Evolutionary conservation across 139 green algal species (phyloP), one percentile per base, ranked within the genome.

Genomic region (Coelastrella sp.): DNA sequence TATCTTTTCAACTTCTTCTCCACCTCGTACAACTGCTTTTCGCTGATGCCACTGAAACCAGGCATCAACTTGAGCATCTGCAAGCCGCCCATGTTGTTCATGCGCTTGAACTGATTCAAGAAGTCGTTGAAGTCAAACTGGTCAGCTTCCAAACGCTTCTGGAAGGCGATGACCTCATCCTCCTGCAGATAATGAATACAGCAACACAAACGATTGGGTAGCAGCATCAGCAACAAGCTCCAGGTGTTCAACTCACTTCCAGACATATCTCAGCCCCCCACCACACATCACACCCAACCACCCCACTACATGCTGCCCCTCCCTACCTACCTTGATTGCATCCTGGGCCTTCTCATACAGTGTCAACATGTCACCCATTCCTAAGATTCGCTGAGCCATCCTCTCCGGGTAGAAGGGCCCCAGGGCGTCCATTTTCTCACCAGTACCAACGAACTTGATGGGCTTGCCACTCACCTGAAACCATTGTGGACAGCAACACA

Each of bases 81-180:
- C 87, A 98, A 92, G 66, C 88, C 90, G 43, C 97, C 97, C 96
- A 99, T 99, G 81, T 94, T 93, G 62, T 92, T 94, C 80, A 99
- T 94, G 89, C 94, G 95, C 87, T 98, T 93, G 85, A 89, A 97
- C 90, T 99, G 97, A 79, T 96, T 91, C 37, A 99, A 73, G 77
- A 99, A 99, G 91, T 99, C 97, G 88, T 99, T 98, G 92, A 99
- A 99, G 92, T 99, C 97, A 88, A 99, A 99, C 85, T 98, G 98
- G 74, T 92, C 88, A n/a, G 89, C 76, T 91, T 97, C 91, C 81
- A 99, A 93, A 19, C 93, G 93, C 82, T 96, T 90, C 74, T 92
- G 85, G 73, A 95, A 84, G 30, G 41, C 81, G 73, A 94, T 77
- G 30, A 94, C 95, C n/a, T 98, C 96, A 32, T 97, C 93, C 63